phyloP scores from a whole-genome alignment of 1,284 basidiomycete genomes.

The Erythrobasidium hasegawianum region DNA sequence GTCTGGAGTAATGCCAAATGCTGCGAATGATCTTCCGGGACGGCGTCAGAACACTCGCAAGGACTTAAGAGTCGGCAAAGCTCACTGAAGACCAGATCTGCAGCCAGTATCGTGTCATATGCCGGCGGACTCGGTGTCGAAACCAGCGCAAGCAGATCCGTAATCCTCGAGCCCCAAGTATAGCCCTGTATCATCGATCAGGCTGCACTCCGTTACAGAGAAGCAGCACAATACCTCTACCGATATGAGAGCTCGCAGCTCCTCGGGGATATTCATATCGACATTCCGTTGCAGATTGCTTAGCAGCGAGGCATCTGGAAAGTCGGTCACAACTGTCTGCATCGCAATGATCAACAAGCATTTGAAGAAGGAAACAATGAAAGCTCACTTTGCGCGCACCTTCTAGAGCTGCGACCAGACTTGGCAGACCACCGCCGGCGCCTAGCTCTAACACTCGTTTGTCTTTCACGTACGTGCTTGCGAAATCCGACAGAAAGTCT shows the following conservation, averaged over 20 bases:
- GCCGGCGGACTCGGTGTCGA: conserved; percentile 42
- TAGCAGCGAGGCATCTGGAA: conserved; percentile 74
- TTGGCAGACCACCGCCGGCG: conserved; percentile 84
- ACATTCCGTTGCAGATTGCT: conserved; percentile 75
- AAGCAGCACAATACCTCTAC: conserved; percentile 8
- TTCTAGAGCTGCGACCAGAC: conserved; percentile 66
- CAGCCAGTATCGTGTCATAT: conserved; percentile 82
- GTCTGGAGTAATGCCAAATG: conserved; percentile 78
- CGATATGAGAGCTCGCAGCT: not conserved
- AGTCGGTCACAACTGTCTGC: conserved; percentile 87
- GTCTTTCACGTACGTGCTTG: conserved; percentile 51
- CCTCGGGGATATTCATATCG: conserved; percentile 53
- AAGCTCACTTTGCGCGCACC: conserved; percentile 57
- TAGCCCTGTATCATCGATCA: conserved; percentile 61
- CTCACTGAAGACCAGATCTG: conserved; percentile 76
- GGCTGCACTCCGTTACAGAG: too few relatives aligned
- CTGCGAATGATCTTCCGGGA: conserved; percentile 53
- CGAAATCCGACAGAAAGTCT: conserved; percentile 49
- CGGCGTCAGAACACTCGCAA: too few relatives aligned
- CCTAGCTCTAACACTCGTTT: conserved; percentile 78
- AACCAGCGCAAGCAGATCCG: conserved; percentile 56
- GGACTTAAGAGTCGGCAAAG: too few relatives aligned
- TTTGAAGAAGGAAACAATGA: too few relatives aligned
- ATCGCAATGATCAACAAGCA: too few relatives aligned
- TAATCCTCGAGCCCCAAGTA: conserved; percentile 75